phyloP scores from a whole-genome alignment of 495 filamentous ascomycete genomes.

The Trichoderma reesei region DNA sequence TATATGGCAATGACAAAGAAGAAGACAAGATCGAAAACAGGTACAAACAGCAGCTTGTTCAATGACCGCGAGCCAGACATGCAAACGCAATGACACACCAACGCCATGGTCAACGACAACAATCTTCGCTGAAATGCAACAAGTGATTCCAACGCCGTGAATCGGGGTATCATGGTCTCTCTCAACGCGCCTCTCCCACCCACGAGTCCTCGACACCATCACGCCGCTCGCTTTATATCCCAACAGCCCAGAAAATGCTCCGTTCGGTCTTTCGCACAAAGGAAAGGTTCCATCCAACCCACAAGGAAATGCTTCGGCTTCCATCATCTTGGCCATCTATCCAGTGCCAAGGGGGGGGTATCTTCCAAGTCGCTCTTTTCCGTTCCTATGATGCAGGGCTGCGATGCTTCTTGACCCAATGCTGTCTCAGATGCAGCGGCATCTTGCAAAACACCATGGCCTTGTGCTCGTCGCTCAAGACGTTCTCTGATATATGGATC shows the following conservation, averaged over 20 bases:
- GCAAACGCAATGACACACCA: conserved; percentile 1
- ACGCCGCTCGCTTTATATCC: neutral
- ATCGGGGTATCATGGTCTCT: conserved; percentile 8
- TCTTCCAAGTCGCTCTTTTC: neutral
- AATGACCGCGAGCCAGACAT: neutral
- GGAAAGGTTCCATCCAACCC: too few species aligned
- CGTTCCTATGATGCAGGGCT: conserved; percentile 11
- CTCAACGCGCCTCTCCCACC: conserved; percentile 2
- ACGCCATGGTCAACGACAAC: conserved; percentile 1
- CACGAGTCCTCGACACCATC: conserved; percentile 8
- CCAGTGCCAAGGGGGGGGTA: neutral
- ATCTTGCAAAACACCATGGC: conserved; percentile 47
- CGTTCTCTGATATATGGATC: conserved; percentile 43
- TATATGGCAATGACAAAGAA: neutral
- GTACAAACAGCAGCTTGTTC: neutral
- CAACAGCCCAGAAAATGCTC: neutral
- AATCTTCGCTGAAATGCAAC: conserved; percentile 10
- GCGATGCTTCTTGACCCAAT: conserved; percentile 38
- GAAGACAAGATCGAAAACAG: neutral
- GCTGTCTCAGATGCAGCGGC: conserved; percentile 30
- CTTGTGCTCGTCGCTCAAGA: conserved; percentile 41
- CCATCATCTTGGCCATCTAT: neutral
- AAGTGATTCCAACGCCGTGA: neutral
- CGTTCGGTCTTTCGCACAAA: conserved; percentile 1
- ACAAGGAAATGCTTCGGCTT: too few species aligned